phyloP scores from a whole-genome alignment of 2,329 filamentous ascomycete genomes.

The Emydomyces testavorans region DNA sequence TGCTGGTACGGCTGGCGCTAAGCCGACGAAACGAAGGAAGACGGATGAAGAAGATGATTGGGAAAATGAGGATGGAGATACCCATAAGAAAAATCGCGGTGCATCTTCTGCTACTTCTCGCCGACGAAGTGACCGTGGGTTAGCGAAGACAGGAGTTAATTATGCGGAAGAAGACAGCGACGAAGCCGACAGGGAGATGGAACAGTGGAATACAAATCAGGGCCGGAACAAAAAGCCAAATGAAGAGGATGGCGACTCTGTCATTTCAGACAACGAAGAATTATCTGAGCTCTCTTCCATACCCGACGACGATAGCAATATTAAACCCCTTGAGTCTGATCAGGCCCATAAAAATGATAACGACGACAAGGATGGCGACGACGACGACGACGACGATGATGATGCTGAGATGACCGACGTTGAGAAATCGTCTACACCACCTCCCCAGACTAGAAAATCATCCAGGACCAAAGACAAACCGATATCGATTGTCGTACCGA shows the following conservation, averaged over 20 bases:
- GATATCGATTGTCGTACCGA: not conserved
- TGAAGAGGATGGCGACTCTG: constrained; percentile 11
- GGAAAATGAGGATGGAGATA: constrained; percentile 34
- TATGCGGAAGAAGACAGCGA: constrained; percentile 37
- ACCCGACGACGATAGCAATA: not conserved
- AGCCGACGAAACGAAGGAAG: constrained; percentile 28
- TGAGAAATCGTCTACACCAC: constrained; percentile 11
- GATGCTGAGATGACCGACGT: constrained; percentile 14
- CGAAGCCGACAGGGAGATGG: constrained; percentile 36
- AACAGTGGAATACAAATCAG: constrained; percentile 27
- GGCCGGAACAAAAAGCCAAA: constrained; percentile 17
- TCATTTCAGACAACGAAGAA: constrained; percentile 9
- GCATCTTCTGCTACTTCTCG: constrained; percentile 25
- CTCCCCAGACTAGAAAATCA: not conserved
- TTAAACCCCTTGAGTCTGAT: not conserved
- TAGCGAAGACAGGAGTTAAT: constrained; percentile 28
- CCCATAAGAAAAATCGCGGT: constrained; percentile 26
- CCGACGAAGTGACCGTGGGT: constrained; percentile 32
- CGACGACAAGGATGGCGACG: constrained; percentile 36
- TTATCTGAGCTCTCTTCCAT: constrained; percentile 6
- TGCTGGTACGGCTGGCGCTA: constrained; percentile 15
- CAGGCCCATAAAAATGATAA: constrained; percentile 29
- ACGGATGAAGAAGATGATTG: constrained; percentile 31
- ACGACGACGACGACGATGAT: not conserved
- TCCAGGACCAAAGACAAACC: not conserved